Evolutionary conservation across 1,284 basidiomycete genomes (phyloP), one percentile per base, ranked within the genome.

Genomic region (Leucoagaricus sp.): DNA sequence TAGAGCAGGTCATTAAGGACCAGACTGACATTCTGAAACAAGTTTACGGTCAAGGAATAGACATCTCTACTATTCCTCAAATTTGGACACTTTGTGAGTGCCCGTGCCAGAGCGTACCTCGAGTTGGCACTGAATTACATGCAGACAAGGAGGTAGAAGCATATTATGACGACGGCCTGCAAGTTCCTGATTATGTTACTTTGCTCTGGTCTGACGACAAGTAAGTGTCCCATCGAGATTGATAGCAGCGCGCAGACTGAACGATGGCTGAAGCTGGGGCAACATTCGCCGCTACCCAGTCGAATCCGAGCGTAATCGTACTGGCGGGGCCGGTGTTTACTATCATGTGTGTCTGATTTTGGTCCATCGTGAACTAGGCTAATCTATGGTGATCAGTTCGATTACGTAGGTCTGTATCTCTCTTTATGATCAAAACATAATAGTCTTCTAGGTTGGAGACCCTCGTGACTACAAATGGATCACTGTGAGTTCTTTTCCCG

Each of bases 311-410:
- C 75, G 79, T 4, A 81, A 82, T 60, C 72, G 85, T 46, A 76
- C 78, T 0, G 87, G 86, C 33, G 86, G 85, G 33, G 83, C 84
- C 26, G 86, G 85, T 41, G 81, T 89, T 1, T 89, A 89, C 65
- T 89, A 87, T 65, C 86, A 87, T 63, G 83, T 83, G 60, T 60
- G 78, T 67, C 17, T n/a, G 6, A 38, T n/a, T 41, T 44, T 26
- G 13, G 34, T 2, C 49, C 42, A 5, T 49, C 8, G 26, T 15
- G 36, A 29, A 19, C 13, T 8, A 29, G 2, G 10, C 23, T n/a
- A 40, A 3, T 47, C 47, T 36, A 31, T 31, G 23, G 23, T 31
- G 6, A n/a, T 25, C 26, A 80, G 75, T 67, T 80, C 53, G 81
- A 82, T 65, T 81, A 78, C 64, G 79, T 79, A 58, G 51, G 71